Base-by-base conservation (phyloP, 805 yeast genomes). In the Schwanniomyces yamadae region DNA sequence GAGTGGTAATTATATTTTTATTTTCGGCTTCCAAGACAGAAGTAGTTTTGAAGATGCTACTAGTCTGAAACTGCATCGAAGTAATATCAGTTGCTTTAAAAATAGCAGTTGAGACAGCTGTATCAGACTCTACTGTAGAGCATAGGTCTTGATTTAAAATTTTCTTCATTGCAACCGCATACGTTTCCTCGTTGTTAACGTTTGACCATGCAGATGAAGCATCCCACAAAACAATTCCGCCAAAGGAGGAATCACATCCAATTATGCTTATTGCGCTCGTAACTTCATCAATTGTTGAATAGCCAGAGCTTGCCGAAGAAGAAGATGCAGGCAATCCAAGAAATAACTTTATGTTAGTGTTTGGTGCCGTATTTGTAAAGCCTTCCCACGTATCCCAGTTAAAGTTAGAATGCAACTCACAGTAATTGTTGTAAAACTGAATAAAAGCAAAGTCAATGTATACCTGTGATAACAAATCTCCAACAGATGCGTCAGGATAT, bases 141-240 rank as follows among this genome's bases (percentile, higher is more conserved):
- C n/a, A n/a, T n/a, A n/a, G n/a, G n/a, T n/a, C 20, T 15, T 27
- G 8, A 10, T 15, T 13, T 16, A 27, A 20, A 5, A 27, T 16
- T 10, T 12, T 16, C 29, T 27, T 27, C 29, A 27, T 27, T 25
- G 61, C 65, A 21, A 71, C 41, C 12, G 49, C 54, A 44, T 43
- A 59, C 17, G 44, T 52, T 7, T 30, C 37, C 20, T 61, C 59
- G 28, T 40, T 32, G 12, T 50, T 48, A 17, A 42, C 45, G 37
- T 58, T 58, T 10, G 45, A 40, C 46, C 48, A 52, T 13, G 76
- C 76, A 45, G 77, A 78, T 7, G 82, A 69, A 11, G 88, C 85
- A 48, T 88, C 95, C 97, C 98, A 90, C 42, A 89, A 64, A 73
- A 83, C 78, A 52, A 90, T 76, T 22, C 89, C 84, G 15, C 83